These are phyloP conservation scores for Pezicula radicicola DNA, from an alignment of 2,329 filamentous ascomycete genomes.

Conservation along the genomic window DNA sequence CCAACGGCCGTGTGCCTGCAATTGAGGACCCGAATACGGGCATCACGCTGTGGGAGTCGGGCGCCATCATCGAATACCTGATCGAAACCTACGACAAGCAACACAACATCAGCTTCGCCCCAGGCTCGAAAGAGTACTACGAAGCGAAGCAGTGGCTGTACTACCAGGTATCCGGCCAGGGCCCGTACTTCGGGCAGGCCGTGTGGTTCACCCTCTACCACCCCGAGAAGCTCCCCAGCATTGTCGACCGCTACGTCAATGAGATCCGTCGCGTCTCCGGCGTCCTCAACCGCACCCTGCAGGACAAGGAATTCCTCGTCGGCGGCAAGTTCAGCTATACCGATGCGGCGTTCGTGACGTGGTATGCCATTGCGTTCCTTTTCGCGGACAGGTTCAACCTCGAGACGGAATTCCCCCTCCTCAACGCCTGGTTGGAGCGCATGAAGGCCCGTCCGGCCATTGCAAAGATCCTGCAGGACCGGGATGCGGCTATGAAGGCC, in stretches of 20 bases:
- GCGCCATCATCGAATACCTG: conserved; percentile 42
- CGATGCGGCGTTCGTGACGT: conserved; percentile 24
- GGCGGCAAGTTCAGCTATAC: conserved; percentile 36
- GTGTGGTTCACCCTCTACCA: conserved; percentile 31
- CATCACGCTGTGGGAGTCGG: conserved; percentile 41
- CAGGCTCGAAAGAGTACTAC: conserved; percentile 26
- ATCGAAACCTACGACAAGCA: conserved; percentile 38
- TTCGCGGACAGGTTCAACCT: conserved; percentile 12
- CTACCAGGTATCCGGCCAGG: conserved; percentile 36
- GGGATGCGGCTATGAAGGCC: conserved; percentile 6
- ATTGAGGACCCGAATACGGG: conserved; percentile 37
- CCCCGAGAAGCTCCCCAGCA: conserved; percentile 37
- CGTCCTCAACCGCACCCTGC: conserved; percentile 39
- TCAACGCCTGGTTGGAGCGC: conserved; percentile 14
- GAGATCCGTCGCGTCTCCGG: conserved; percentile 32
- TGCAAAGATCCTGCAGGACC: conserved; percentile 6
- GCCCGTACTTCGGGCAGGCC: conserved; percentile 37
- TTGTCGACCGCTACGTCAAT: conserved; percentile 40
- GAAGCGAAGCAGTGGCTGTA: conserved; percentile 33
- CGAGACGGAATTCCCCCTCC: conserved; percentile 16
- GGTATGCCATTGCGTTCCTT: conserved; percentile 8
- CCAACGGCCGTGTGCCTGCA: conserved; percentile 27
- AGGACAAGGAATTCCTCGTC: conserved; percentile 32
- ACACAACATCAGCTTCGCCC: conserved; percentile 30
- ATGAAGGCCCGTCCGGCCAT: conserved; percentile 5